Evolutionary conservation across 331 rosid species (phyloP).

Genomic region (Stylosanthes scabra): DNA sequence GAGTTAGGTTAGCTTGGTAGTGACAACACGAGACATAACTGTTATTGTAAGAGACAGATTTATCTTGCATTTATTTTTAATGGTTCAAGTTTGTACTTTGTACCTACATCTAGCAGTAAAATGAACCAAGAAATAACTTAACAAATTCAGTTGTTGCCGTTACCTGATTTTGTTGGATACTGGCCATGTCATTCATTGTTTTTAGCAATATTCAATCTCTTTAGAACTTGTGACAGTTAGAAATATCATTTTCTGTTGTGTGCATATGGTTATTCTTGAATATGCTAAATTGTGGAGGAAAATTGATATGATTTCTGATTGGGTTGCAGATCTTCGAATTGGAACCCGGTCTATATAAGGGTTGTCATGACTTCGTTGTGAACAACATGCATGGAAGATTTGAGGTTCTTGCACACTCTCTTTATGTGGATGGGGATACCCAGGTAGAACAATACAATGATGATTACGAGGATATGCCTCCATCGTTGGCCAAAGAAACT

Average conservation of each 20-base stretch:
- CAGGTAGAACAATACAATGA: conserved; percentile 76
- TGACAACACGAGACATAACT: background rate
- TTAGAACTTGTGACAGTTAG: background rate
- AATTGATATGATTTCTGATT: conserved; percentile 16
- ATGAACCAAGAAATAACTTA: conserved; percentile 21
- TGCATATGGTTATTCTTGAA: conserved; percentile 15
- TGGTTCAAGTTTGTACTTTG: conserved; percentile 16
- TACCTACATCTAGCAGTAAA: background rate
- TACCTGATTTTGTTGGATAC: conserved; percentile 6
- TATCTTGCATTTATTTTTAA: background rate
- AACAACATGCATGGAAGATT: conserved; percentile 71
- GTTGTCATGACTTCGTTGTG: conserved; percentile 71
- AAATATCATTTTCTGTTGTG: background rate
- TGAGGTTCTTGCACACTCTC: conserved; percentile 86
- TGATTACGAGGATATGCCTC: conserved; percentile 60
- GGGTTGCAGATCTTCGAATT: conserved; percentile 76
- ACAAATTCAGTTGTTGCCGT: background rate
- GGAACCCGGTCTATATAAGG: conserved; percentile 87
- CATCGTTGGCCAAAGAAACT: conserved; percentile 44
- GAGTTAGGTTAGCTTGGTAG: background rate
- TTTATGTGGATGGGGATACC: conserved; percentile 78
- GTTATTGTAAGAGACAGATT: too few relatives aligned
- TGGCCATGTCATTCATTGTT: background rate
- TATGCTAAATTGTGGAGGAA: background rate
- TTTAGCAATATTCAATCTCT: conserved; percentile 8